Evolutionary conservation across 441 rosid genomes (phyloP), one percentile per base, ranked within the genome.

Genomic region (Kokia cookei): DNA sequence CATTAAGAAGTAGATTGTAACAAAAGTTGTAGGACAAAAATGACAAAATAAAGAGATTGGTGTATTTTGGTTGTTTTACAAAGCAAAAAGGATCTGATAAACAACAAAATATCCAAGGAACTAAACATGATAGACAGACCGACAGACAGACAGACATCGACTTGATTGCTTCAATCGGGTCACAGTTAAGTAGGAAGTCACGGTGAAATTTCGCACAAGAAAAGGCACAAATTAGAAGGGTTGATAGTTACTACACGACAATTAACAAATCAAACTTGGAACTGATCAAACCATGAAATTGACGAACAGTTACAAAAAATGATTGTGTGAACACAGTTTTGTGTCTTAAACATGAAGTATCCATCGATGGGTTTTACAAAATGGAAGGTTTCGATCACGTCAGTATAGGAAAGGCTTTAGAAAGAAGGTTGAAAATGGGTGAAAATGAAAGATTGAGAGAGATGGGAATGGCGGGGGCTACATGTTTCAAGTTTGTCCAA

Each of bases 401-500:
- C 24, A 13, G 55, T 24, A 47, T 70, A 73, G 76, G n/a, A 15
- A 47, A 50, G 55, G 71, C 15, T 67, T 29, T 29, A 4, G n/a
- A 68, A 55, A 51, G 60, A 69, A 53, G 60, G 50, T 68, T 12
- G 11, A 29, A 32, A 22, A 3, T 32, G 55, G 40, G 19, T 66
- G 54, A 69, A 69, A 69, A 68, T 5, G 61, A 51, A 55, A 11
- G 35, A 59, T 47, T 27, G 6, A 45, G 47, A 73, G 71, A 55
- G 43, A 57, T 19, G 22, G 45, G 32, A 70, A 55, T 59, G 53
- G 64, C 42, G 73, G 86, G 91, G 90, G 74, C 88, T 73, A 75
- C 81, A 76, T 88, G 89, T 84, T 72, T 75, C 71, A 47, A 47
- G 60, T 62, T 61, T 62, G 71, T 61, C 82, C 75, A 80, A 71